Evolutionary conservation across 805 yeast genomes (phyloP).

Genomic region (Candida fluviatilis): DNA sequence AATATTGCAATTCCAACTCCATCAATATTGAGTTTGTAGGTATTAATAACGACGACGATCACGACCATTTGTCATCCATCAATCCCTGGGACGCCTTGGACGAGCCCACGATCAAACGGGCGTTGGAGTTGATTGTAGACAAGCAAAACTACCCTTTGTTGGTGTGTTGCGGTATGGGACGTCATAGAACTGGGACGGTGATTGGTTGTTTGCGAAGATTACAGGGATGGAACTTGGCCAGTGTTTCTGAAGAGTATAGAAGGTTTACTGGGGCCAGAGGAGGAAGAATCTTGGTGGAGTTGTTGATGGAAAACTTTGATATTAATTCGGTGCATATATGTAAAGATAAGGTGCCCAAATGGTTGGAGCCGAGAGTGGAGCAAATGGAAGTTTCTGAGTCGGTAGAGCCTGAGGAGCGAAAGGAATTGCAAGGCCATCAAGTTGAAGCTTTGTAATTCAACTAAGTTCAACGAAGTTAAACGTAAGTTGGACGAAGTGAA

Average conservation of each 20-base stretch:
- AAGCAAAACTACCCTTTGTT: slow-evolving; percentile 76
- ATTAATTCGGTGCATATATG: slow-evolving; percentile 31
- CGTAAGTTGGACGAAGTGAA: too few species aligned
- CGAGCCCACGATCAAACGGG: slow-evolving; percentile 73
- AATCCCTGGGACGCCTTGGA: slow-evolving; percentile 97
- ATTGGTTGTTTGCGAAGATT: slow-evolving; percentile 88
- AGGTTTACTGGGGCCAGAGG: slow-evolving; percentile 91
- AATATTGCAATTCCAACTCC: slow-evolving; percentile 68
- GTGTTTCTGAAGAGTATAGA: slow-evolving; percentile 88
- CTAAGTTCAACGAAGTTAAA: too few species aligned
- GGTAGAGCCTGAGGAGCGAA: too few species aligned
- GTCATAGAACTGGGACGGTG: slow-evolving; percentile 96
- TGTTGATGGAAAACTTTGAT: slow-evolving; percentile 67
- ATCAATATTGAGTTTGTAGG: slow-evolving; percentile 83
- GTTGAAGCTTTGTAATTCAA: too few species aligned
- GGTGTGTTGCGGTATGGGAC: slow-evolving; percentile 97
- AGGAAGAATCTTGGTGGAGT: slow-evolving; percentile 87
- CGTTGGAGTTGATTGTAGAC: slow-evolving; percentile 71
- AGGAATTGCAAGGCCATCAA: too few species aligned
- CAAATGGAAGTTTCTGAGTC: background rate
- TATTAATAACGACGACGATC: slow-evolving; percentile 53
- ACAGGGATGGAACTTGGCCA: slow-evolving; percentile 96
- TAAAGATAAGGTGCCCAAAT: slow-evolving; percentile 23
- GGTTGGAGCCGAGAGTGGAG: slow-evolving; percentile 5
- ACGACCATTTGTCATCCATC: slow-evolving; percentile 39